Base-by-base conservation (phyloP, 1,139 yeast genomes). In the Hyphopichia khmerensis region DNA sequence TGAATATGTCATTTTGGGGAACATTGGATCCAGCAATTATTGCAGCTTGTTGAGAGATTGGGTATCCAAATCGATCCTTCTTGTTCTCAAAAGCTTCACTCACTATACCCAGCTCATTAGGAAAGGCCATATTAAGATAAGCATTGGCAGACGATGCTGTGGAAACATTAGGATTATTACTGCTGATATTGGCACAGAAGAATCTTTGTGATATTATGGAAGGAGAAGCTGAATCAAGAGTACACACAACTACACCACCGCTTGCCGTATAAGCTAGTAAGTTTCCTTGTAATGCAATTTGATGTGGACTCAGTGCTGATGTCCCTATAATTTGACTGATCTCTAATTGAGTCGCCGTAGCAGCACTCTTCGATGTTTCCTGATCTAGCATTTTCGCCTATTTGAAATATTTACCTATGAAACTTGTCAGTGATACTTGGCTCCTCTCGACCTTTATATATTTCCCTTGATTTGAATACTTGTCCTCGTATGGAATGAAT, bases 221-320 rank as follows among this genome's bases (percentile, higher is more conserved):
- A 18, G 50, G 50, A 3, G 48, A 48, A 5, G 23, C 34, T 26
- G 35, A 33, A 40, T 64, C 56, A 2, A 72, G 43, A 23, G 57
- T 52, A 35, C 77, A 62, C 4, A 80, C 79, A 4, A 82, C 84
- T 1, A 81, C 87, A 0, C 88, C 88, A 6, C 87, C 86, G 39
- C 88, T 82, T 3, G 86, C 86, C 2, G 80, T 72, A 51, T 82
- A 82, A 0, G 84, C 87, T 13, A 83, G 52, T 5, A 64, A 44
- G 46, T 72, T 63, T 11, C 64, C 73, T 21, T 66, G 69, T 1
- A 71, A 60, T 21, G 69, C 61, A 44, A 80, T 65, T 36, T 74
- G 69, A 33, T 55, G 54, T 7, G 62, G 44, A 14, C 48, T 43
- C 39, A 46, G 55, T 10, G 71, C 66, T 1, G 75, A 66, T 2